Evolutionary conservation across 257 asterid species (phyloP).

Genomic region (Petrea volubilis): DNA sequence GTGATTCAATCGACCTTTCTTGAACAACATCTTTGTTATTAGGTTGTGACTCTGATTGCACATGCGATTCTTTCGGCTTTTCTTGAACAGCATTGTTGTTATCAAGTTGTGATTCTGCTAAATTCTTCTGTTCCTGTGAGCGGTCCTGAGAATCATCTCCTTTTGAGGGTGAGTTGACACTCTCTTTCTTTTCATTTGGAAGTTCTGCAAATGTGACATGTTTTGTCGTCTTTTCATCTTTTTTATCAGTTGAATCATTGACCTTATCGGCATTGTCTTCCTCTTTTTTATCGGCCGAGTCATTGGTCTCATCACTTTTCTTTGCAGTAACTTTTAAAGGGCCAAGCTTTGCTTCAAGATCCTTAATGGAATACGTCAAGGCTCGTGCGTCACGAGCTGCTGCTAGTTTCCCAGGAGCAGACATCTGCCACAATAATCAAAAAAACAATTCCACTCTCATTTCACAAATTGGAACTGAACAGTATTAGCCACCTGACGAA

Average conservation of each 20-base stretch:
- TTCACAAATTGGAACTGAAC: not conserved
- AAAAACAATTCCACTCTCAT: not conserved
- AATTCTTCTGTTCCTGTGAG: slow-evolving; percentile 17
- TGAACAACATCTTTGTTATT: not conserved
- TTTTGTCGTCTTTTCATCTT: slow-evolving; percentile 7
- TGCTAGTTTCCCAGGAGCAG: slow-evolving; percentile 44
- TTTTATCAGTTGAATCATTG: slow-evolving; percentile 19
- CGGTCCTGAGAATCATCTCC: too few species aligned
- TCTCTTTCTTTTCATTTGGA: slow-evolving; percentile 23
- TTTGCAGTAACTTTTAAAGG: too few species aligned
- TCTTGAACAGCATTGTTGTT: not conserved
- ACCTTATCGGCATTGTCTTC: not conserved
- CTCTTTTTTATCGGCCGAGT: too few species aligned
- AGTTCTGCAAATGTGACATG: slow-evolving; percentile 15
- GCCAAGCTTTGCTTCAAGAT: too few species aligned
- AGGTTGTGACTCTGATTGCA: too few species aligned
- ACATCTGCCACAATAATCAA: slow-evolving; percentile 41
- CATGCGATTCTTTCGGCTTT: not conserved
- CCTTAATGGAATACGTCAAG: too few species aligned
- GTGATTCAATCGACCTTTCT: not conserved
- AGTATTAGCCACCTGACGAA: too few species aligned
- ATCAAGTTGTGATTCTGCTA: slow-evolving; percentile 9
- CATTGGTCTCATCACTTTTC: too few species aligned
- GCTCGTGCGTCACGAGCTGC: too few species aligned
- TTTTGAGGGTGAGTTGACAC: slow-evolving; percentile 9